phyloP scores from a whole-genome alignment of 2,329 filamentous ascomycete genomes.

The Xylaria sp. region DNA sequence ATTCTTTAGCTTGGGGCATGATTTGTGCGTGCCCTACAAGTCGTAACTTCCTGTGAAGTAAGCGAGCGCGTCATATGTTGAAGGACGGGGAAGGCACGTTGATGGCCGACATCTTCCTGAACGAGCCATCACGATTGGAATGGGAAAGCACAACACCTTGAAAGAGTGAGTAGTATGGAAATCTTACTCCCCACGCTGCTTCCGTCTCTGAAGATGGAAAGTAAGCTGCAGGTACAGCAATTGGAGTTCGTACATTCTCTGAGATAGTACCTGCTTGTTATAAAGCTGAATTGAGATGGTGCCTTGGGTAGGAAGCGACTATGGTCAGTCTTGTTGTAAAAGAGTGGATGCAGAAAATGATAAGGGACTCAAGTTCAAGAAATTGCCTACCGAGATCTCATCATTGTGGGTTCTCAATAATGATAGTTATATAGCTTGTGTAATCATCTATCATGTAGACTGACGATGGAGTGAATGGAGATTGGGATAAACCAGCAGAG shows the following conservation, averaged over 20 bases:
- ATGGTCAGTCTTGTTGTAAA: not conserved
- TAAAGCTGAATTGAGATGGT: not conserved
- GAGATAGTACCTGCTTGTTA: slow-evolving; percentile 3
- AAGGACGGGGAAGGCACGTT: slow-evolving; percentile 24
- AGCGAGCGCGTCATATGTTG: slow-evolving; percentile 11
- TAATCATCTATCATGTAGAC: not conserved
- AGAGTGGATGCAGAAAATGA: not conserved
- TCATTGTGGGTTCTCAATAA: not conserved
- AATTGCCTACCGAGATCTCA: not conserved
- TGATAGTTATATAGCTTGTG: not conserved
- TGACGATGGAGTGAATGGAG: not conserved
- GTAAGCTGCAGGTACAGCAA: not conserved
- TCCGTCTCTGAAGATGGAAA: not conserved
- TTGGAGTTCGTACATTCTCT: not conserved
- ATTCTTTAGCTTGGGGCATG: slow-evolving; percentile 7
- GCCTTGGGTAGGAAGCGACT: not conserved
- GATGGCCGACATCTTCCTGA: slow-evolving; percentile 1
- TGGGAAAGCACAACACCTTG: not conserved
- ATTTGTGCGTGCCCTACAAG: slow-evolving; percentile 22
- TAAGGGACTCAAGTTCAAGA: not conserved
- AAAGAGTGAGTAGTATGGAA: not conserved
- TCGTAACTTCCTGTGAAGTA: slow-evolving; percentile 26
- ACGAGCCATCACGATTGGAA: not conserved
- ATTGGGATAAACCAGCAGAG: not conserved
- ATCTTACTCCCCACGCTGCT: not conserved